Evolutionary conservation across 169 alveolate species (phyloP).

Genomic region (Prorocentrum cordatum): DNA sequence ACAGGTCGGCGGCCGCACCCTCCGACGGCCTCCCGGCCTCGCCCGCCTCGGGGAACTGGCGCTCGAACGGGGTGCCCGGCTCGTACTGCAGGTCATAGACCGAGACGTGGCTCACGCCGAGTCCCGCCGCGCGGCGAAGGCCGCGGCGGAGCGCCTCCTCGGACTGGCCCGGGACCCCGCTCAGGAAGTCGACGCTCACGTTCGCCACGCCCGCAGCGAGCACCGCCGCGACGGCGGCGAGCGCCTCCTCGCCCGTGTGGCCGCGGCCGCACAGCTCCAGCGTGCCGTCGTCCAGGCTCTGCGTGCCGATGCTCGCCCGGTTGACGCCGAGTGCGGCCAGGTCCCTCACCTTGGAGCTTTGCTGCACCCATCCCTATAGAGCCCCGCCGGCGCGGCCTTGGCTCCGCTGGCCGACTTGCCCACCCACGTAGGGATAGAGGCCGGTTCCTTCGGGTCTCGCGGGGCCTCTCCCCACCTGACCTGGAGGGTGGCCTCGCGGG

Average conservation of each 20-base stretch:
- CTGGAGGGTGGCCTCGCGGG: too few relatives aligned
- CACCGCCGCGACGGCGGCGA: not conserved
- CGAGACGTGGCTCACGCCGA: constrained; percentile 4
- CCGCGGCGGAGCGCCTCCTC: not conserved
- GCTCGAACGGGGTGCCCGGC: constrained; percentile 18
- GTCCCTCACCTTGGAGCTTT: too few relatives aligned
- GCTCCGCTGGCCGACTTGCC: too few relatives aligned
- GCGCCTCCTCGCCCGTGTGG: not conserved
- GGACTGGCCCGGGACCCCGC: not conserved
- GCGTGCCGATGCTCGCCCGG: not conserved
- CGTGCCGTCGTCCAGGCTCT: not conserved
- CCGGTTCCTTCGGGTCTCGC: too few relatives aligned
- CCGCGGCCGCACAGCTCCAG: not conserved
- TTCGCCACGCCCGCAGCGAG: not conserved
- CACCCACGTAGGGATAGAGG: too few relatives aligned
- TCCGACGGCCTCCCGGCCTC: not conserved
- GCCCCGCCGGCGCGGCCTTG: too few relatives aligned
- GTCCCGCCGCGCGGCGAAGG: too few relatives aligned
- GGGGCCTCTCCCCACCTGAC: too few relatives aligned
- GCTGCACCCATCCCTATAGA: too few relatives aligned
- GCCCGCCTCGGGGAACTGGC: constrained; percentile 13
- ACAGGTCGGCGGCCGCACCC: not conserved
- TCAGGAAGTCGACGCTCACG: constrained; percentile 20
- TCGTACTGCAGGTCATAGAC: constrained; percentile 39
- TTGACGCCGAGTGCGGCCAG: not conserved